Evolutionary conservation across 768 basidiomycete species (phyloP).

Genomic region (Suillus bovinus): DNA sequence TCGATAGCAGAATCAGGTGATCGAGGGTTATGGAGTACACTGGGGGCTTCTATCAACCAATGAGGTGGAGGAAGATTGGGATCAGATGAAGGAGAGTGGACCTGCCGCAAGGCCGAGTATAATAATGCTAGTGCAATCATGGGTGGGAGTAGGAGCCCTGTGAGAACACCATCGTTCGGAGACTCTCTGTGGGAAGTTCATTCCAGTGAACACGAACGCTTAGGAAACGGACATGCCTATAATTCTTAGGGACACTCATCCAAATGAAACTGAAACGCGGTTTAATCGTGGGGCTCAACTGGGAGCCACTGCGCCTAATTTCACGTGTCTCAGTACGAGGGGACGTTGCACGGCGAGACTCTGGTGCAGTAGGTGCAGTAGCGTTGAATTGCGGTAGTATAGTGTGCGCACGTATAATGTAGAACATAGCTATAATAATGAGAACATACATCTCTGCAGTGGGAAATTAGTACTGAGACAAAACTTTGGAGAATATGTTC

Average conservation of each 20-base stretch:
- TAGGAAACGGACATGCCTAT: conserved; percentile 49
- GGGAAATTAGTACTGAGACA: conserved; percentile 10
- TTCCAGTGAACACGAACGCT: conserved; percentile 4
- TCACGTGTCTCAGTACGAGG: conserved; percentile 54
- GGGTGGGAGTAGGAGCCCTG: conserved; percentile 82
- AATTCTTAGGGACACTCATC: conserved; percentile 92
- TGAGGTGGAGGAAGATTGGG: conserved; percentile 46
- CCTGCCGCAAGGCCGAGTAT: conserved; percentile 47
- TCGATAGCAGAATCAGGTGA: conserved; percentile 46
- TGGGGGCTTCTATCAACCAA: conserved; percentile 82
- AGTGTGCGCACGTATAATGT: conserved; percentile 63
- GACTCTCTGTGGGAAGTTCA: conserved; percentile 55
- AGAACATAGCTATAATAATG: conserved; percentile 53
- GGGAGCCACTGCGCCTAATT: conserved; percentile 36
- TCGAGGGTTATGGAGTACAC: conserved; percentile 46
- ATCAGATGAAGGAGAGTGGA: conserved; percentile 26
- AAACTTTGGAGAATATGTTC: conserved; percentile 16
- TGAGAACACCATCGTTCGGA: conserved; percentile 82
- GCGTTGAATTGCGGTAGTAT: conserved; percentile 36
- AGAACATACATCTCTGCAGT: conserved; percentile 58
- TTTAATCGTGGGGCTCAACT: conserved; percentile 36
- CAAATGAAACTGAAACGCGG: conserved; percentile 71
- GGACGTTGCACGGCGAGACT: conserved; percentile 29
- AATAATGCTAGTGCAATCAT: conserved; percentile 74
- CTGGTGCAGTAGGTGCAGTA: conserved; percentile 17